Evolutionary conservation across 1,284 basidiomycete species (phyloP).

Genomic region (Boletus hoseneyae): DNA sequence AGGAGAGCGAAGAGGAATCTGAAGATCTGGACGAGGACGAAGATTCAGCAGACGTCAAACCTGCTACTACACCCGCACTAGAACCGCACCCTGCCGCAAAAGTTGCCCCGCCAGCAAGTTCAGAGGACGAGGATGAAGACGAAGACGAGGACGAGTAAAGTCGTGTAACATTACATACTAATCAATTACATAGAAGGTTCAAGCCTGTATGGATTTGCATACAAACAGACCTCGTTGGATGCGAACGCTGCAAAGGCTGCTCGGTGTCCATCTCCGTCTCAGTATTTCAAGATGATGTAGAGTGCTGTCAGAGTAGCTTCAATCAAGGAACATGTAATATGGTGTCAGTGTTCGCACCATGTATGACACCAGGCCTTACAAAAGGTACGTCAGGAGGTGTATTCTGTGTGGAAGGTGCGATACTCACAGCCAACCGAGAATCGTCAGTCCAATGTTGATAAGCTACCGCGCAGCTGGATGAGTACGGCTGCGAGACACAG

Average conservation of each 20-base stretch:
- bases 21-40: constrained; percentile 22
- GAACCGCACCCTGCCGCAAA: constrained; percentile 1
- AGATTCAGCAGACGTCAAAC: constrained; percentile 2
- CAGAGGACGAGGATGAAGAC: constrained; percentile 23
- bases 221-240: not conserved
- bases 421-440: constrained; percentile 67
- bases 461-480: constrained; percentile 34
- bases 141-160: constrained; percentile 18
- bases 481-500: not conserved
- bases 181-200: constrained; percentile 3
- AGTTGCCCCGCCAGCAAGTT: constrained; percentile 14
- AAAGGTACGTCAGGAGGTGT: constrained; percentile 8
- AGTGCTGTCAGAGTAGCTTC: constrained; percentile 42
- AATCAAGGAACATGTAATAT: constrained; percentile 1
- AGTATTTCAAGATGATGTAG: constrained; percentile 71
- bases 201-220: not conserved
- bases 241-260: not conserved
- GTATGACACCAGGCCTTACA: constrained; percentile 68
- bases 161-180: constrained; percentile 8
- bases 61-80: not conserved
- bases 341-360: constrained; percentile 43
- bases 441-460: constrained; percentile 70
- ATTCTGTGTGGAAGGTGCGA: not conserved
- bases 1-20: constrained; percentile 54
- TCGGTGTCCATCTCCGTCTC: constrained; percentile 7